phyloP scores from a whole-genome alignment of 2,329 filamentous ascomycete species.

The Phoma herbarum region DNA sequence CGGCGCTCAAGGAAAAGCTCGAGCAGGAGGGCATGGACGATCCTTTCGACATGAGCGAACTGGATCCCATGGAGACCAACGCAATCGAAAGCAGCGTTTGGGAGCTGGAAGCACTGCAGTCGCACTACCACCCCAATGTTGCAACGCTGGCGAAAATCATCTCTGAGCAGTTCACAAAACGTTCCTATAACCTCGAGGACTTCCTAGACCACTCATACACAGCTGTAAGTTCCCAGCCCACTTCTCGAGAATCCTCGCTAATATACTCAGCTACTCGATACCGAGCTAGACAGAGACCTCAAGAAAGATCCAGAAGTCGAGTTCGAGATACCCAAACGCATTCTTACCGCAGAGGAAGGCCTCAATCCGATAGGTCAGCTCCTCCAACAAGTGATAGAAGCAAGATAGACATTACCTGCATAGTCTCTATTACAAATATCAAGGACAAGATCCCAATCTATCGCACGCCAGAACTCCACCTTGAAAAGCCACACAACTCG shows the following conservation, averaged over 20 bases:
- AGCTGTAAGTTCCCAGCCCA: slow-evolving; percentile 65
- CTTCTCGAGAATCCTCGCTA: not conserved
- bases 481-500: not conserved
- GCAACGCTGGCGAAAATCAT: slow-evolving; percentile 93
- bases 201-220: slow-evolving; percentile 94
- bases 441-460: not conserved
- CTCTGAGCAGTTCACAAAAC: slow-evolving; percentile 96
- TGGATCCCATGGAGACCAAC: slow-evolving; percentile 82
- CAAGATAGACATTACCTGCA: slow-evolving; percentile 25
- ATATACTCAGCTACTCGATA: slow-evolving; percentile 73
- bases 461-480: slow-evolving; percentile 5
- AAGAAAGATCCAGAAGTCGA: slow-evolving; percentile 90
- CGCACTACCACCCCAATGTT: slow-evolving; percentile 96
- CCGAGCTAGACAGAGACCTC: slow-evolving; percentile 82
- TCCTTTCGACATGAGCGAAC: slow-evolving; percentile 77
- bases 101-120: slow-evolving; percentile 91
- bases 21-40: slow-evolving; percentile 73
- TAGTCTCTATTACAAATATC: not conserved
- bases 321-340: slow-evolving; percentile 89
- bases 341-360: slow-evolving; percentile 64
- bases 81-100: slow-evolving; percentile 94
- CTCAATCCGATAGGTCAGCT: slow-evolving; percentile 44
- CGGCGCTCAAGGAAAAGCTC: slow-evolving; percentile 66
- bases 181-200: slow-evolving; percentile 93
- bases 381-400: slow-evolving; percentile 43